Conservation (phyloP, 2,329 filamentous ascomycete genomes). For the Myriosclerotinia duriaeana region DNA sequence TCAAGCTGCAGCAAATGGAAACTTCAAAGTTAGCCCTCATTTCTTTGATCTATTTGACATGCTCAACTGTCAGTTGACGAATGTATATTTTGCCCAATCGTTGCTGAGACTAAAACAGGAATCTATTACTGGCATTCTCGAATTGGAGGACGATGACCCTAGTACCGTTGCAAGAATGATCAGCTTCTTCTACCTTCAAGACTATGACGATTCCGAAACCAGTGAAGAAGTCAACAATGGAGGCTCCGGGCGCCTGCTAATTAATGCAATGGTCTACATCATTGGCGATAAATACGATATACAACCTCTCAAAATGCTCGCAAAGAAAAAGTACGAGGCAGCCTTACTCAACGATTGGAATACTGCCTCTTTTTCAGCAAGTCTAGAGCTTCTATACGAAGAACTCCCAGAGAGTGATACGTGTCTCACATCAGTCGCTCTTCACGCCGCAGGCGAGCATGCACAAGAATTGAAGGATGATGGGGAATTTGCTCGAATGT, state of each 20-base stretch:
- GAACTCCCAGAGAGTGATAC: slow-evolving; percentile 19
- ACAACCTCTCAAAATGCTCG: slow-evolving; percentile 19
- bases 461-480: neutral
- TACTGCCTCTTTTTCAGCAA: slow-evolving; percentile 1
- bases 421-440: slow-evolving; percentile 8
- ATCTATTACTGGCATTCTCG: neutral
- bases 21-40: slow-evolving; percentile 24
- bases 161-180: slow-evolving; percentile 23
- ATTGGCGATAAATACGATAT: slow-evolving; percentile 27
- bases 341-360: slow-evolving; percentile 10
- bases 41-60: neutral
- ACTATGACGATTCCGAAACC: slow-evolving; percentile 10
- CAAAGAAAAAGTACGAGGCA: slow-evolving; percentile 20
- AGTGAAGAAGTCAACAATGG: neutral
- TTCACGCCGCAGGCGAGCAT: slow-evolving; percentile 10
- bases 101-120: slow-evolving; percentile 21
- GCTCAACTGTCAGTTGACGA: neutral
- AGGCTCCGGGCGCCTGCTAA: neutral
- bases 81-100: neutral
- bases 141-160: slow-evolving; percentile 23
- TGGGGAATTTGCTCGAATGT: slow-evolving; percentile 20
- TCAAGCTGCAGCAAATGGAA: slow-evolving; percentile 26
- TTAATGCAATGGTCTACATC: slow-evolving; percentile 23
- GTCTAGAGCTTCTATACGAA: slow-evolving; percentile 14
- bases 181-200: slow-evolving; percentile 54